These are phyloP conservation scores for Oryza longistaminata DNA, from an alignment of 176 grass and related monocot species.

Conservation along the genomic window DNA sequence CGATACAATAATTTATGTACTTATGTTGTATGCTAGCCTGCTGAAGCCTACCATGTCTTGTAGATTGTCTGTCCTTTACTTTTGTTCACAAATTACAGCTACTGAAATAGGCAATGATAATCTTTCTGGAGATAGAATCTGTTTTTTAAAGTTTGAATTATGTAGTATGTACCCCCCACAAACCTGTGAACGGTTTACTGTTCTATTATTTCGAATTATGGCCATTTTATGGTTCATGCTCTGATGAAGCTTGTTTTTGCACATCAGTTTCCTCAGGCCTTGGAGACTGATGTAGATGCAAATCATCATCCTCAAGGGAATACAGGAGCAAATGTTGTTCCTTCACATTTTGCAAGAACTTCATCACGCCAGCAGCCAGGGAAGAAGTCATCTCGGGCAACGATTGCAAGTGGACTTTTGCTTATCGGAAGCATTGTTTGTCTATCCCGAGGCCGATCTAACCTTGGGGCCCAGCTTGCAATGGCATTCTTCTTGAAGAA, in stretches of 20 bases:
- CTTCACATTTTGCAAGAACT: constrained; percentile 32
- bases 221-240: constrained; percentile 17
- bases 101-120: not conserved
- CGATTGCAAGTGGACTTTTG: constrained; percentile 67
- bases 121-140: not conserved
- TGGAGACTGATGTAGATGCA: constrained; percentile 19
- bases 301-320: not conserved
- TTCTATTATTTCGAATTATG: not conserved
- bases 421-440: constrained; percentile 74
- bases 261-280: constrained; percentile 35
- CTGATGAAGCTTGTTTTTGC: constrained; percentile 23
- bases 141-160: not conserved
- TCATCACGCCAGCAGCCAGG: constrained; percentile 28
- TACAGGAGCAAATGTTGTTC: constrained; percentile 9
- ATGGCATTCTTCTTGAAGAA: constrained; percentile 88
- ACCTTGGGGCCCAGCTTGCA: constrained; percentile 71
- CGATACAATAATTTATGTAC: not conserved
- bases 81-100: not conserved
- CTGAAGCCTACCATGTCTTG: constrained; percentile 15
- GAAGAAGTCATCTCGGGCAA: constrained; percentile 51
- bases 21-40: not conserved
- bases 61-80: not conserved
- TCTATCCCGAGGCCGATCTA: constrained; percentile 66
- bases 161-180: not conserved
- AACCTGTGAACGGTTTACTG: not conserved